Percentiles rank a stretch among this genome's conserved stretches.
phyloP scores from a whole-genome alignment of 495 filamentous ascomycete species.

The Neurospora pannonica region DNA sequence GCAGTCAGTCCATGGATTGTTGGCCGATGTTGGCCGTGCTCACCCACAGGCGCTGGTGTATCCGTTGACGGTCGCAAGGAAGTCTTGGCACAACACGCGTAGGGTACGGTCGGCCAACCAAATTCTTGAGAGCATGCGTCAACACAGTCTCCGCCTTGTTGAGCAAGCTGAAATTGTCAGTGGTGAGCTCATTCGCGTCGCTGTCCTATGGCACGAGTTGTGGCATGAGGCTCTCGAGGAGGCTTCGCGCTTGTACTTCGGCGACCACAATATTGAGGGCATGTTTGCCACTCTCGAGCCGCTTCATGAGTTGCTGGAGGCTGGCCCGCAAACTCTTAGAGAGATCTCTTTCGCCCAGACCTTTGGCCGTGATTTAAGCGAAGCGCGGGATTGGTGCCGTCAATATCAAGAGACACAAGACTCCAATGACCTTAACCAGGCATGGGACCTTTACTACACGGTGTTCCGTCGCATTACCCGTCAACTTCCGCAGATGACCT shows the following conservation, averaged over 20 bases:
- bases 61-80: constrained; percentile 96
- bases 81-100: constrained; percentile 65
- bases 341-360: constrained; percentile 98
- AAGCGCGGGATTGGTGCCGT: constrained; percentile 90
- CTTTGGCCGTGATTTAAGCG: constrained; percentile 87
- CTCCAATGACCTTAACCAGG: constrained; percentile 88
- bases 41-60: constrained; percentile 99
- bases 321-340: constrained; percentile 81
- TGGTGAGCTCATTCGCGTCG: constrained; percentile 88
- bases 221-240: constrained; percentile 99
- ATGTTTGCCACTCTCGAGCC: constrained; percentile 91
- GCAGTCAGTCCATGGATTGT: constrained; percentile 77
- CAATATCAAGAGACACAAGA: constrained; percentile 82
- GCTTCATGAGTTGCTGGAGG: constrained; percentile 80
- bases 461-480: constrained; percentile 93
- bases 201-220: constrained; percentile 94
- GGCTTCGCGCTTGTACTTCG: constrained; percentile 84
- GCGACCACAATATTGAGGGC: constrained; percentile 90
- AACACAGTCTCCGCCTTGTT: constrained; percentile 87
- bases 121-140: constrained; percentile 97
- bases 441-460: constrained; percentile 98
- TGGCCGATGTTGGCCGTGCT: constrained; percentile 82
- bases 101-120: constrained; percentile 75
- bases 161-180: constrained; percentile 93
- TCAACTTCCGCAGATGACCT: constrained; percentile 83